These are phyloP conservation scores for Spathaspora passalidarum DNA, from an alignment of 805 yeast genomes.

Conservation along the genomic window DNA sequence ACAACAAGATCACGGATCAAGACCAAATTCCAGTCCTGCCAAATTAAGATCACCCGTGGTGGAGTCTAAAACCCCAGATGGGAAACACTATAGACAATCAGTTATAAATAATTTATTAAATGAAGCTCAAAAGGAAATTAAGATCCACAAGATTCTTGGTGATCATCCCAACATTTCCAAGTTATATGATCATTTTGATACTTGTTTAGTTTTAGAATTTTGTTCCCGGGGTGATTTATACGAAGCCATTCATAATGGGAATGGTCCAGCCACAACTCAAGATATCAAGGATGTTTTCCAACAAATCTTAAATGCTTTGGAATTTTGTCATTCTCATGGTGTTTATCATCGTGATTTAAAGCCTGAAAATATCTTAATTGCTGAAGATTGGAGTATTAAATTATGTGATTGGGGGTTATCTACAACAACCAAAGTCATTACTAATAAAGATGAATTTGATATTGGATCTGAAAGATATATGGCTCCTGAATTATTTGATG, in stretches of 20 bases:
- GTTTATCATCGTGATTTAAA: conserved; percentile 57
- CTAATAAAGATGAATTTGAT: conserved; percentile 61
- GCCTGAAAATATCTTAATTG: conserved; percentile 54
- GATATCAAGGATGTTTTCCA: conserved; percentile 54
- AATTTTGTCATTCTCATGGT: conserved; percentile 46
- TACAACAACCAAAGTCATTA: conserved; percentile 49
- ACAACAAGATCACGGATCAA: conserved; percentile 11
- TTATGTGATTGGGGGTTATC: conserved; percentile 62
- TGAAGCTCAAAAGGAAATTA: conserved; percentile 69
- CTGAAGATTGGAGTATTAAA: conserved; percentile 55
- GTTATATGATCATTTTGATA: conserved; percentile 49
- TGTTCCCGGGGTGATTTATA: conserved; percentile 86
- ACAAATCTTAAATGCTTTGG: conserved; percentile 49
- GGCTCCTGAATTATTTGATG: conserved; percentile 90
- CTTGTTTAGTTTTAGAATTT: conserved; percentile 64
- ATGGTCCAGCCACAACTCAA: conserved; percentile 58
- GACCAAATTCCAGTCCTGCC: conserved; percentile 37
- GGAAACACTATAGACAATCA: conserved; percentile 13
- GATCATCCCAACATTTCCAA: conserved; percentile 43
- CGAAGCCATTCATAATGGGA: conserved; percentile 65
- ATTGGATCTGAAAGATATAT: conserved; percentile 89
- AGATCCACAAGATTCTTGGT: conserved; percentile 62
- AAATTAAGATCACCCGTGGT: conserved; percentile 18
- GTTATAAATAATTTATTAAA: conserved; percentile 32
- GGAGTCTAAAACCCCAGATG: neutral